Evolutionary conservation across 257 asterid species (phyloP), one percentile per base, ranked within the genome.

Genomic region (Datura wrightii): DNA sequence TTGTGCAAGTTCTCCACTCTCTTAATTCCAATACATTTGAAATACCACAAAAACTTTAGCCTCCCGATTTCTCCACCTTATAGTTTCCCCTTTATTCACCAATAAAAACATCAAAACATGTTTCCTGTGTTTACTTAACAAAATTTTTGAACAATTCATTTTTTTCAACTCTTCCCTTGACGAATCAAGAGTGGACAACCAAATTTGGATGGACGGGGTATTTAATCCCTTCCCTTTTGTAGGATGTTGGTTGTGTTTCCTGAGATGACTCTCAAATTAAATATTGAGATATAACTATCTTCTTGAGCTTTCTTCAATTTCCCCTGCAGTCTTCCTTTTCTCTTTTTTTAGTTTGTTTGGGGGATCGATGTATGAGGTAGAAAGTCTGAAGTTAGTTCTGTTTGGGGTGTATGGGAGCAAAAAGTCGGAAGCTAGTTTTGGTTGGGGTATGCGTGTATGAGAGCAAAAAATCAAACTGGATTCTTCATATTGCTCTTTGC

Each of bases 191-290:
- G 81, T 48, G 81, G 55, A 24, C 42, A 24, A 11, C 81, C 80
- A 13, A 74, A 6, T 48, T 72, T 31, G 60, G 81, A 74, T 14
- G 60, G 13, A 74, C 6, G n/a, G 13, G n/a, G 60, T 74, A 74
- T 16, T 16, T 52, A 10, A 31, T 78, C 63, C 31, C 44, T 74
- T 53, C 60, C n/a, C 42, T 13, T 78, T 31, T 78, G 31, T 13
- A 78, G 48, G 48, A 76, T 78, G 15, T 50, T 52, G 46, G 63
- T 76, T 78, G 82, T 76, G 81, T 74, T 24, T 44, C 56, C n/a
- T n/a, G 81, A 24, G 36, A 48, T 50, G 82, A 13, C 39, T 50
- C 13, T 15, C 11, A 2, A 50, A 76, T 48, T 24, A 76, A 72
- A 19, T 76, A 48, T 50, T 24, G 81, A 74, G 62, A 14, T 14